Conservation (phyloP, 2,329 filamentous ascomycete species). For the Cordyceps farinosa region DNA sequence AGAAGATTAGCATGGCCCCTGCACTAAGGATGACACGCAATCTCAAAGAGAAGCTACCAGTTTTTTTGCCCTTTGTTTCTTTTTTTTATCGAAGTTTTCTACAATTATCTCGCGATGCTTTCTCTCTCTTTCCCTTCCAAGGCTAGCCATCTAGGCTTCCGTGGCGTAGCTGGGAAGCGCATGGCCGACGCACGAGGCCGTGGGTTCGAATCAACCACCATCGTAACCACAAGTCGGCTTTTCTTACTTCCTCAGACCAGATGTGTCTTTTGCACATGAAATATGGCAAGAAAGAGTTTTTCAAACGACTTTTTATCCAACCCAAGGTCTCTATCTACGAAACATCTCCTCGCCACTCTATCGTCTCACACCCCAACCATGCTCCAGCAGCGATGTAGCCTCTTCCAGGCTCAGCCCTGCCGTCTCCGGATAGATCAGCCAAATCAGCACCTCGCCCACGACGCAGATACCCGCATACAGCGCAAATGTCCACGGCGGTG, state of each 20-base stretch:
- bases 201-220: neutral
- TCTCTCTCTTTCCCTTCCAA: neutral
- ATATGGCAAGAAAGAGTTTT: neutral
- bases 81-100: neutral
- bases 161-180: conserved; percentile 3
- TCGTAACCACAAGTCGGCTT: neutral
- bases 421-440: conserved; percentile 81
- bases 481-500: conserved; percentile 73
- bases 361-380: conserved; percentile 65
- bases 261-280: neutral
- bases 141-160: neutral
- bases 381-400: conserved; percentile 64
- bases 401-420: conserved; percentile 78
- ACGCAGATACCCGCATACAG: conserved; percentile 72
- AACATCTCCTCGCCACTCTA: neutral
- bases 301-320: neutral
- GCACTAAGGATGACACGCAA: conserved; percentile 70
- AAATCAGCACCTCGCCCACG: conserved; percentile 64
- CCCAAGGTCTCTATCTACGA: neutral
- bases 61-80: conserved; percentile 9
- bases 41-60: conserved; percentile 18
- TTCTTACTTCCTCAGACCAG: neutral
- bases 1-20: conserved; percentile 82
- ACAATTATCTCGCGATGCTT: neutral
- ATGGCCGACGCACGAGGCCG: neutral